These are phyloP conservation scores for Rhexocercosporidium sp. DNA, from an alignment of 2,329 filamentous ascomycete species.

Conservation along the genomic window DNA sequence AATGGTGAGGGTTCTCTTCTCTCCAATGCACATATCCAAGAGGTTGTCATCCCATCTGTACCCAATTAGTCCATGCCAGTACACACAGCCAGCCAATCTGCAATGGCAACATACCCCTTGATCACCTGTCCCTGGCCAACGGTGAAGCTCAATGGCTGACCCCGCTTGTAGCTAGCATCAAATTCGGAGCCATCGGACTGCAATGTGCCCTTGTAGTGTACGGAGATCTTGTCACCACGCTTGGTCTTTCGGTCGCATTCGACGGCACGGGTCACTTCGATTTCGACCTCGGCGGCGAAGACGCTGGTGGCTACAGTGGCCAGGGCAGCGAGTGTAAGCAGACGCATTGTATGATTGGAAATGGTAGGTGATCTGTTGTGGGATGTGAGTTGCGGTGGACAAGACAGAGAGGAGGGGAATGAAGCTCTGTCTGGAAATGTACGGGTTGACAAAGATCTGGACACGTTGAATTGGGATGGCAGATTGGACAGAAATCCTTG, in stretches of 20 bases:
- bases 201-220: slow-evolving; percentile 89
- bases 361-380: slow-evolving; percentile 3
- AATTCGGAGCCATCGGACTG: slow-evolving; percentile 77
- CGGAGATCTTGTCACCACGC: slow-evolving; percentile 78
- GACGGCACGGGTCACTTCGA: slow-evolving; percentile 75
- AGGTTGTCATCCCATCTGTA: slow-evolving; percentile 87
- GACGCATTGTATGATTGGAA: slow-evolving; percentile 37
- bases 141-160: slow-evolving; percentile 76
- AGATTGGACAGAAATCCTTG: slow-evolving; percentile 5
- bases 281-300: slow-evolving; percentile 60
- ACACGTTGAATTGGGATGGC: slow-evolving; percentile 27
- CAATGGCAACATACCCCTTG: slow-evolving; percentile 68
- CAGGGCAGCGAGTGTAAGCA: slow-evolving; percentile 40
- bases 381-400: background rate
- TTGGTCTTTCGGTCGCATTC: slow-evolving; percentile 80
- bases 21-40: slow-evolving; percentile 92
- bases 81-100: background rate
- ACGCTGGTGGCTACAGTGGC: slow-evolving; percentile 35
- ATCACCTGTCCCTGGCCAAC: slow-evolving; percentile 86
- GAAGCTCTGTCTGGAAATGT: background rate
- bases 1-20: slow-evolving; percentile 88
- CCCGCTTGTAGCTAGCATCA: slow-evolving; percentile 82
- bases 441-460: slow-evolving; percentile 19
- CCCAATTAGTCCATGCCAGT: slow-evolving; percentile 9
- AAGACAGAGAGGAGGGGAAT: background rate